phyloP scores from a whole-genome alignment of 2,329 filamentous ascomycete species.

The Zymoseptoria pseudotritici region DNA sequence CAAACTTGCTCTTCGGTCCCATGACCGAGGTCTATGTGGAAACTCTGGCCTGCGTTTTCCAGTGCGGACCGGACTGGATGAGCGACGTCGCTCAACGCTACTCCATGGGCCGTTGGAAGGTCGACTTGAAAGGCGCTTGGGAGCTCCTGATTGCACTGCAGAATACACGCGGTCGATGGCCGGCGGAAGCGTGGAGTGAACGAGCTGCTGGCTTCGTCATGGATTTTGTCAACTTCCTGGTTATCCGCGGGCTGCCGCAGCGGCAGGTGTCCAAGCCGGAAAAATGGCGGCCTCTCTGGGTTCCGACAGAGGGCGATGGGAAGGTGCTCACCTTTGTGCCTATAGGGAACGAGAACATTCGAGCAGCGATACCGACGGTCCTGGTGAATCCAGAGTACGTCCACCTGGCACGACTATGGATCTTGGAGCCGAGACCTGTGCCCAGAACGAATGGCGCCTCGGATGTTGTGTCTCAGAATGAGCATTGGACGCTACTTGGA shows the following conservation, averaged over 20 bases:
- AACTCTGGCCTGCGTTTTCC: slow-evolving; percentile 35
- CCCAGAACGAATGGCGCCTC: slow-evolving; percentile 1
- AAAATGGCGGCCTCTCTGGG: slow-evolving; percentile 25
- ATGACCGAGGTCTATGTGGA: slow-evolving; percentile 38
- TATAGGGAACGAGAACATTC: slow-evolving; percentile 13
- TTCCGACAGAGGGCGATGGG: slow-evolving; percentile 17
- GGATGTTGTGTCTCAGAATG: slow-evolving; percentile 2
- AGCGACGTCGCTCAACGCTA: slow-evolving; percentile 29
- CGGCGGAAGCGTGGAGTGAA: slow-evolving; percentile 21
- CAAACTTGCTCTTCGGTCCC: slow-evolving; percentile 30
- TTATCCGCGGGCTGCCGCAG: slow-evolving; percentile 28
- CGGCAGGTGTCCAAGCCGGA: slow-evolving; percentile 23
- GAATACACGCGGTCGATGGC: slow-evolving; percentile 30
- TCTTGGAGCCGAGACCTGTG: slow-evolving; percentile 28
- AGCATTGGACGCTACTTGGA: slow-evolving; percentile 33
- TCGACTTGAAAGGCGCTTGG: slow-evolving; percentile 23
- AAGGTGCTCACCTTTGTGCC: slow-evolving; percentile 28
- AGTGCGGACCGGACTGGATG: slow-evolving; percentile 35
- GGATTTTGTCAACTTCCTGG: slow-evolving; percentile 30
- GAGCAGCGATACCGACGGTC: slow-evolving; percentile 23
- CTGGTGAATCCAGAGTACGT: slow-evolving; percentile 27
- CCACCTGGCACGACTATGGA: slow-evolving; percentile 31
- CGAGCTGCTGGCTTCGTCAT: slow-evolving; percentile 27
- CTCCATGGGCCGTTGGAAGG: slow-evolving; percentile 26
- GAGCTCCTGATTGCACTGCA: slow-evolving; percentile 31